These are phyloP conservation scores for Chalciporus chontae DNA, from an alignment of 768 basidiomycete species.

Conservation along the genomic window DNA sequence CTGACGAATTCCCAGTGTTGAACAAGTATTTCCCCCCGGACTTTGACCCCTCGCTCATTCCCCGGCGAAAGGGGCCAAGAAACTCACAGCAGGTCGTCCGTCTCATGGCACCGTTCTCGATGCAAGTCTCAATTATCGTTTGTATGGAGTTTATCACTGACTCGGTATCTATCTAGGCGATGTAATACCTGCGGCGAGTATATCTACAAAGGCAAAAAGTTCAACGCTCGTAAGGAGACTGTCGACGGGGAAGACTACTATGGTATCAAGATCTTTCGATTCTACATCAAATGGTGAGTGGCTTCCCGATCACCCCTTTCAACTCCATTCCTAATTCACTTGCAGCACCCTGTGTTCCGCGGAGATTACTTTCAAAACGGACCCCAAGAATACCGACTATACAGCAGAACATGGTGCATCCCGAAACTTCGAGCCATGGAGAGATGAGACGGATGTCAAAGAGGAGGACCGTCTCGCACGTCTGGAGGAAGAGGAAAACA, in stretches of 20 bases:
- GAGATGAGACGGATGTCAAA: slow-evolving; percentile 73
- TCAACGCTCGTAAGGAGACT: slow-evolving; percentile 98
- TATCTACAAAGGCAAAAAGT: slow-evolving; percentile 99
- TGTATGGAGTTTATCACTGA: slow-evolving; percentile 6
- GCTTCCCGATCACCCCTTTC: slow-evolving; percentile 9
- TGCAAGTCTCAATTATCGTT: slow-evolving; percentile 47
- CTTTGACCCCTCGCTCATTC: slow-evolving; percentile 96
- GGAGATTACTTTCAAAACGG: slow-evolving; percentile 99
- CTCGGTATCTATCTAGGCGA: slow-evolving; percentile 48
- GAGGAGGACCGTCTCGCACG: slow-evolving; percentile 84
- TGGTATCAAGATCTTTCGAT: slow-evolving; percentile 95
- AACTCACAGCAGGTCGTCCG: slow-evolving; percentile 97
- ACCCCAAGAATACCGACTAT: slow-evolving; percentile 97
- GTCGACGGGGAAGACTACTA: slow-evolving; percentile 97
- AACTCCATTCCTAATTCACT: slow-evolving; percentile 11
- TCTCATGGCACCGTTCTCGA: slow-evolving; percentile 99
- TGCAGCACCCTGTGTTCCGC: slow-evolving; percentile 89
- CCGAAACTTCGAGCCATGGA: slow-evolving; percentile 97
- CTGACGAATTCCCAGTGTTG: slow-evolving; percentile 51
- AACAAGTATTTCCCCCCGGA: slow-evolving; percentile 98
- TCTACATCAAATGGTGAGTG: slow-evolving; percentile 84
- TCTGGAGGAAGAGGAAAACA: slow-evolving; percentile 89
- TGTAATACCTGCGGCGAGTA: slow-evolving; percentile 98
- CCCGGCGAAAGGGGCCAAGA: slow-evolving; percentile 83
- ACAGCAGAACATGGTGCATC: slow-evolving; percentile 93